phyloP scores from a whole-genome alignment of 257 asterid genomes.

The Nicotiana paniculata region DNA sequence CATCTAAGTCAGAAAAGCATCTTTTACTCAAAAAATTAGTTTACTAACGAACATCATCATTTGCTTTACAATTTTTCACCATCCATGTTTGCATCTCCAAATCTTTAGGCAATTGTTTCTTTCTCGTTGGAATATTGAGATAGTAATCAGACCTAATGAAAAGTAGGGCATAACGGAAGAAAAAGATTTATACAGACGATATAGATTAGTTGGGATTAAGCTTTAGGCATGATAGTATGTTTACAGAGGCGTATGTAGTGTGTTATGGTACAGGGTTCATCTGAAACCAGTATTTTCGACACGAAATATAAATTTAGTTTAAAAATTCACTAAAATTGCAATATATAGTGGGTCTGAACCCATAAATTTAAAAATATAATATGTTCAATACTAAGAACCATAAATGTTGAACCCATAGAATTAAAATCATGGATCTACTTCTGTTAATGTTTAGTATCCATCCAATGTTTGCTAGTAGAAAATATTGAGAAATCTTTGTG shows the following conservation, averaged over 20 bases:
- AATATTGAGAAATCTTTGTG: too few species aligned
- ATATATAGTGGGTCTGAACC: too few species aligned
- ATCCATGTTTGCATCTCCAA: neutral
- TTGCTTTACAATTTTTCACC: neutral
- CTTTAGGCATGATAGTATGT: neutral
- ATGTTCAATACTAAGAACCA: too few species aligned
- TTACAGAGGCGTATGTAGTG: neutral
- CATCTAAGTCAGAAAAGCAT: neutral
- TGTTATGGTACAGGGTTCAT: too few species aligned
- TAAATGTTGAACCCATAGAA: too few species aligned
- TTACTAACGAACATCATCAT: neutral
- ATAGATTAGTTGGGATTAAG: neutral
- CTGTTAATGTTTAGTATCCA: too few species aligned
- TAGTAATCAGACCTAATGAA: neutral
- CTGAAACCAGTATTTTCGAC: too few species aligned
- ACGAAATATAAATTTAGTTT: too few species aligned
- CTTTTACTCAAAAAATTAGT: neutral
- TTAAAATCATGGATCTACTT: too few species aligned
- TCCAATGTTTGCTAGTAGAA: too few species aligned
- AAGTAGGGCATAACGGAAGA: neutral
- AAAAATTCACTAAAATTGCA: too few species aligned
- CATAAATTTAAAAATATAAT: too few species aligned
- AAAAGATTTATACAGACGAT: neutral
- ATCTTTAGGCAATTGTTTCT: neutral
- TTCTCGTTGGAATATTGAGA: neutral